Base-by-base conservation (phyloP, 306 rosid genomes). In the Dalbergia oliveri region DNA sequence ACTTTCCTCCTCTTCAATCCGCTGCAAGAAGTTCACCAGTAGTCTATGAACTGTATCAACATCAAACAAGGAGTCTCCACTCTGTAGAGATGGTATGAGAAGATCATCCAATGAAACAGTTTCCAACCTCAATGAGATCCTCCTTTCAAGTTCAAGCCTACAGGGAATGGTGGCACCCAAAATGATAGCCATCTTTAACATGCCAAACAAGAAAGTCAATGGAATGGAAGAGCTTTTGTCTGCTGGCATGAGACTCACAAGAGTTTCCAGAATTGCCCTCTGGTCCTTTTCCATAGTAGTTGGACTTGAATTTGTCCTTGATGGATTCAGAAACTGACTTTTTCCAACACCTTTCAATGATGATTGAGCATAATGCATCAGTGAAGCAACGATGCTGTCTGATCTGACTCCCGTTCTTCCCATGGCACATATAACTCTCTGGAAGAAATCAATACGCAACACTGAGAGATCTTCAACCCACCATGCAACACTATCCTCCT, bases 91-190 rank as follows among this genome's bases (percentile, higher is more conserved):
- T 23, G 97, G 98, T 75, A 92, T 90, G 9, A 94, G 96, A 35
- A 94, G 91, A 74, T 94, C 98, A 75, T 94, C 92, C 0, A 92
- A 86, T 3, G 90, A 81, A 82, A 88, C 94, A 84, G 84, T 80
- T 75, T 89, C 98, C 87, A 92, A 73, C 81, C 90, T 82, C 35
- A 86, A 78, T 2, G 94, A 81, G 13, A 94, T 92, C 86, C 94
- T 87, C 87, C 92, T 90, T 82, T 94, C 97, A 6, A 94, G 93
- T 85, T 92, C 98, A 34, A 92, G 91, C 85, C 93, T 87, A 84
- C 93, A 87, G 35, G 90, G 85, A 54, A 89, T 81, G 61, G 89
- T 71, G 35, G 93, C 83, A 57, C 87, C 93, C 70, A 94, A 35
- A 89, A 90, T 86, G 73, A 89, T 92, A 51, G 97, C 84, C 90